Conservation (phyloP, 441 rosid genomes). For the Lepidium campestre region DNA sequence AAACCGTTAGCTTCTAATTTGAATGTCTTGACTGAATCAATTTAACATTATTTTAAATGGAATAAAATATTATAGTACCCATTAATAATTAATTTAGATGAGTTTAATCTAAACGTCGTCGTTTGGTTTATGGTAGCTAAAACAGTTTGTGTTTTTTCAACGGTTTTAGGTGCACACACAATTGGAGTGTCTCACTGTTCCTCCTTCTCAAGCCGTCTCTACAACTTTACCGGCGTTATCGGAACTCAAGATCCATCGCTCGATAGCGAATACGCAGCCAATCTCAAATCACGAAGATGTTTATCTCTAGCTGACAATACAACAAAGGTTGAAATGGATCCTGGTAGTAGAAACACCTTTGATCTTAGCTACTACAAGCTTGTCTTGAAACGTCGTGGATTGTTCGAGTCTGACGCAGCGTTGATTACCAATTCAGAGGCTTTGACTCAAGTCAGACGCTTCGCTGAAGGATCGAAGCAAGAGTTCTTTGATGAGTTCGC, state of each 20-base stretch:
- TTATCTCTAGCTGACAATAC: slow-evolving; percentile 38
- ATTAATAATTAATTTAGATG: too few species aligned
- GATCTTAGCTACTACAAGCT: slow-evolving; percentile 58
- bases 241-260: slow-evolving; percentile 57
- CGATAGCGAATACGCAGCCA: slow-evolving; percentile 59
- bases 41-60: too few species aligned
- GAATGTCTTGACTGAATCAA: too few species aligned
- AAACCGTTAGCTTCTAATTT: too few species aligned
- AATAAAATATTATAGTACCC: too few species aligned
- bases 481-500: slow-evolving; percentile 52
- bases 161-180: slow-evolving; percentile 67
- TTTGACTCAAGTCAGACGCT: slow-evolving; percentile 34
- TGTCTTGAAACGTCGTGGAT: slow-evolving; percentile 59
- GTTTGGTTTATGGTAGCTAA: neutral
- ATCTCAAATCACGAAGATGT: slow-evolving; percentile 62
- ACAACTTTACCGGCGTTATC: slow-evolving; percentile 47
- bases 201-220: slow-evolving; percentile 50
- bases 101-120: neutral
- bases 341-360: slow-evolving; percentile 70
- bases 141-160: neutral
- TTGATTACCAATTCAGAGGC: slow-evolving; percentile 44
- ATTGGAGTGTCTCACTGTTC: slow-evolving; percentile 69
- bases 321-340: slow-evolving; percentile 70
- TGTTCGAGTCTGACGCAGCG: slow-evolving; percentile 65
- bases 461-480: slow-evolving; percentile 35